Conservation (phyloP, 257 asterid genomes). For the Knoxia roxburghii region DNA sequence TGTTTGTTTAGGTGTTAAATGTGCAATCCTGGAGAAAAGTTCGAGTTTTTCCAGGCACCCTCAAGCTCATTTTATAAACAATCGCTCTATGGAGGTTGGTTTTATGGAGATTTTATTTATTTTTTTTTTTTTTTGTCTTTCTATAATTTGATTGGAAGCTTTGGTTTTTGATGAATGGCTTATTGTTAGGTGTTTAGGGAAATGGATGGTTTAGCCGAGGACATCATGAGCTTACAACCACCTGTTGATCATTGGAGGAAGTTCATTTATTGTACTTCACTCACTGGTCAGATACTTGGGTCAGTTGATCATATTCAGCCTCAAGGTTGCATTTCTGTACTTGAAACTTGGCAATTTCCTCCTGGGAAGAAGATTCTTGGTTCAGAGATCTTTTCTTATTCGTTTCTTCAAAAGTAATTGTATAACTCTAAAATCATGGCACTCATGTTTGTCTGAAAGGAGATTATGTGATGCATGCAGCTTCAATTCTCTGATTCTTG, state of each 20-base stretch:
- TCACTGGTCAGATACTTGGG: slow-evolving; percentile 78
- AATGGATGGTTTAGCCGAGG: slow-evolving; percentile 76
- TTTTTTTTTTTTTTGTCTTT: background rate
- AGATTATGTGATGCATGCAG: background rate
- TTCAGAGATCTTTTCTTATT: background rate
- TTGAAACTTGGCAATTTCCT: slow-evolving; percentile 2
- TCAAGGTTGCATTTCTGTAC: slow-evolving; percentile 48
- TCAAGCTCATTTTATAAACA: slow-evolving; percentile 94
- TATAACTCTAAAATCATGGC: background rate
- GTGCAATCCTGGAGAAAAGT: slow-evolving; percentile 81
- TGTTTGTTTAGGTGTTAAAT: slow-evolving; percentile 50
- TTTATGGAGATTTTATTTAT: background rate
- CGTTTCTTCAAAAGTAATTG: background rate
- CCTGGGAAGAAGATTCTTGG: background rate
- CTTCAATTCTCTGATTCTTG: background rate
- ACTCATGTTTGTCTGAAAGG: background rate
- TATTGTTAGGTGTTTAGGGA: slow-evolving; percentile 68
- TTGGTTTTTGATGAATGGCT: slow-evolving; percentile 34
- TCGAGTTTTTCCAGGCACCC: slow-evolving; percentile 67
- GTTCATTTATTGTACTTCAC: slow-evolving; percentile 82
- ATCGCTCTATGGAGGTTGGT: slow-evolving; percentile 91
- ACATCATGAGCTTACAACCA: slow-evolving; percentile 70
- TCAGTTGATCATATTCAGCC: slow-evolving; percentile 89
- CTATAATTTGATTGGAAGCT: background rate
- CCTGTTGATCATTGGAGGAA: slow-evolving; percentile 95